Conservation (phyloP, 1,139 yeast genomes). For the Geotrichum cucujoidarum region DNA sequence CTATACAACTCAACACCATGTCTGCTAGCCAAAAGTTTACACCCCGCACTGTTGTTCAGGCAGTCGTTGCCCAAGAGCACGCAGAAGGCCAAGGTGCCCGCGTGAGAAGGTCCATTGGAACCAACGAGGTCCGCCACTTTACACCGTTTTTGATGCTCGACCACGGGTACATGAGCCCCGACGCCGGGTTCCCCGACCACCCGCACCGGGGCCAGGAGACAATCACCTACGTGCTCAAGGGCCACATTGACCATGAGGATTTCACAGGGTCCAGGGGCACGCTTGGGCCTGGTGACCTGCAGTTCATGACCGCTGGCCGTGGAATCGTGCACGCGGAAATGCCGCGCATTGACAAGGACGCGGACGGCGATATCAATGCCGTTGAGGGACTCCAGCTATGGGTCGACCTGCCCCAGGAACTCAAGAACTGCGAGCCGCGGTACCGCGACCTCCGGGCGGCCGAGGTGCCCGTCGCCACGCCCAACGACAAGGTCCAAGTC, state of each 20-base stretch:
- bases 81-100: slow-evolving; percentile 85
- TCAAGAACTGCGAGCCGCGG: slow-evolving; percentile 65
- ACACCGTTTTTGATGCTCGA: slow-evolving; percentile 83
- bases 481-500: slow-evolving; percentile 61
- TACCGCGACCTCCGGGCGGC: slow-evolving; percentile 66
- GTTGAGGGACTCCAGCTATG: slow-evolving; percentile 73
- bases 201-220: slow-evolving; percentile 94
- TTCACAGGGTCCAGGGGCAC: slow-evolving; percentile 81
- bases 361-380: slow-evolving; percentile 22
- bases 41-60: slow-evolving; percentile 52
- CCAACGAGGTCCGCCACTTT: slow-evolving; percentile 60
- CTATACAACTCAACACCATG: not conserved
- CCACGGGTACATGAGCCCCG: slow-evolving; percentile 58
- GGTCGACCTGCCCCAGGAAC: slow-evolving; percentile 72
- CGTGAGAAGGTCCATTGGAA: slow-evolving; percentile 79
- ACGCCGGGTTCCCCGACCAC: slow-evolving; percentile 88
- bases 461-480: slow-evolving; percentile 63
- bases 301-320: slow-evolving; percentile 91
- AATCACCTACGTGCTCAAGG: slow-evolving; percentile 65
- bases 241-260: slow-evolving; percentile 85
- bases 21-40: slow-evolving; percentile 29
- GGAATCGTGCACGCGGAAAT: slow-evolving; percentile 85
- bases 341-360: slow-evolving; percentile 45
- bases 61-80: slow-evolving; percentile 64
- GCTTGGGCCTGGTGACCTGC: slow-evolving; percentile 77